Base-by-base conservation (phyloP, 306 rosid species). In the Acmispon strigosus region DNA sequence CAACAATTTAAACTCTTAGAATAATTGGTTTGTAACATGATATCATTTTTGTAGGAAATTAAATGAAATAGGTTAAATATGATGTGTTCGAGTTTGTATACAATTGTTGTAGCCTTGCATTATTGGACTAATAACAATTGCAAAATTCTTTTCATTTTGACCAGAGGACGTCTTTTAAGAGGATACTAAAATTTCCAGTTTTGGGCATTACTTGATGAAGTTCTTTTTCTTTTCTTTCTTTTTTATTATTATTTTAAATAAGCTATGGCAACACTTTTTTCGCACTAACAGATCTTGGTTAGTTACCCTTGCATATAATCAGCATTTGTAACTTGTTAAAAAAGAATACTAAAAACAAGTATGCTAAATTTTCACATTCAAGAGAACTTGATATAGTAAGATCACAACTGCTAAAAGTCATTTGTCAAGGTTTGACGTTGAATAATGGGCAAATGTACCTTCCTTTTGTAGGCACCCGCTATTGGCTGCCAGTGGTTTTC, bases 401-500 rank as follows among this genome's bases (percentile, higher is more conserved):
- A 19, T 41, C 47, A 27, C 64, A 69, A 45, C 62, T 61, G 36
- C 53, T 34, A 56, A 69, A 49, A 62, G 14, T 58, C 13, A 27
- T 72, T 60, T 20, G 47, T 52, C 1, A 27, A 29, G 48, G 61
- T 36, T 57, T 68, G 50, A 18, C 29, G 3, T 62, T 66, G 42
- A 72, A 24, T 66, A 72, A 76, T 72, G 27, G 22, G 14, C 47
- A 15, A 49, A 32, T 22, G 22, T 72, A 63, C 60, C 49, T 63
- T 60, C 7, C 45, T 47, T 43, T 77, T 72, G 69, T 69, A 93
- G 97, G 98, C 86, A 12, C 84, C 66, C 72, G 85, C 65, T 49
- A 84, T 93, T 81, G 97, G 96, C 75, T 61, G 80, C 76, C 97
- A 90, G 68, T 93, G 97, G 96, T 88, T 87, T 87, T 86, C 89